Base-by-base conservation (phyloP, 2,329 filamentous ascomycete species). In the Fusarium haematococcum region DNA sequence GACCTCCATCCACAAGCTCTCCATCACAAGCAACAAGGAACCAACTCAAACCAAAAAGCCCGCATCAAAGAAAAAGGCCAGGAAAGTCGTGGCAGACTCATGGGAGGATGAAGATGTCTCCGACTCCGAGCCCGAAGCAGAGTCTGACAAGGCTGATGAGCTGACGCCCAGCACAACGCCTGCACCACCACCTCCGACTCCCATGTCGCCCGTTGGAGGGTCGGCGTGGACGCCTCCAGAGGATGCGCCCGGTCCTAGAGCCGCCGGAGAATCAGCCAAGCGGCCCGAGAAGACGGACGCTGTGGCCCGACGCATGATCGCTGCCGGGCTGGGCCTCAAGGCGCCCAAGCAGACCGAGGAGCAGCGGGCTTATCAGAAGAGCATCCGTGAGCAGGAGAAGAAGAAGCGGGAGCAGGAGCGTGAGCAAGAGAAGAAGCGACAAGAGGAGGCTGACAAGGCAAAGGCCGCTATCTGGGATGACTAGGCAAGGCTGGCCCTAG, bases 231-330 rank as follows among this genome's bases (percentile, higher is more conserved):
- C 68, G 2, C 41, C 76, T 5, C 57, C 50, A 11, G 27, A 63
- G 72, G 65, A 74, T 63, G n/a, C 59, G 48, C 18, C 75, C 7
- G 69, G 61, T 30, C 62, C 43, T 37, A 37, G 43, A 18, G 50
- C 45, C n/a, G 58, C 54, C n/a, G 65, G 61, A 33, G 75, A 77
- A 6, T 35, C 74, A 11, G 56, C 69, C 4, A 75, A 77, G 65
- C 86, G 94, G 43, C 96, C 95, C 0, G 95, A 98, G 84, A 99
- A 98, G 87, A 97, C 95, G 71, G 97, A 97, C 70, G 94, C 95
- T 1, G 95, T 97, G 43, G 97, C 97, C 6, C 90, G 93, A 71
- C 88, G 97, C 68, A 88, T 99, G 90, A 98, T 99, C 81, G 95
- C 95, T 1, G 94, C 93, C 5, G 95, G 94, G 1, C 85, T 98